A percentile compares a stretch with the other conserved stretches of the same genome.
phyloP scores from a whole-genome alignment of 768 basidiomycete species.

The Kwoniella europaea region DNA sequence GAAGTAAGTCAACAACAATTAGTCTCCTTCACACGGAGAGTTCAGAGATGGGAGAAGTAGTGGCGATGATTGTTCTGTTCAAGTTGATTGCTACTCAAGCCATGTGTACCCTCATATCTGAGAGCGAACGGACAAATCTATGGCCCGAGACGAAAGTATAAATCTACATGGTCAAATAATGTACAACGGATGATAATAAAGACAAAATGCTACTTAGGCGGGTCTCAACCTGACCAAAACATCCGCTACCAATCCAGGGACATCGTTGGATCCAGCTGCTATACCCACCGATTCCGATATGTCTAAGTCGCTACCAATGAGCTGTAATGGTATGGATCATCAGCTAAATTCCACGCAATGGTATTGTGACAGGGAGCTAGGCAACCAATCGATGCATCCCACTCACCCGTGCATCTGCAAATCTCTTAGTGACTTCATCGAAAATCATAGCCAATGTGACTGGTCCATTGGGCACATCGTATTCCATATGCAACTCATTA shows the following conservation, averaged over 20 bases:
- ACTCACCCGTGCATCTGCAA: conserved; percentile 50
- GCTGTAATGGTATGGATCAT: conserved; percentile 24
- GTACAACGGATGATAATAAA: background rate
- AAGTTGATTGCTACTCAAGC: no score
- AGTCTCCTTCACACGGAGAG: no score
- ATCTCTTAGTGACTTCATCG: conserved; percentile 39
- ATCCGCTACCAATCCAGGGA: conserved; percentile 53
- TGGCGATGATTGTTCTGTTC: no score
- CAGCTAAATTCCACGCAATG: background rate
- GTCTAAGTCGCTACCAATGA: conserved; percentile 43
- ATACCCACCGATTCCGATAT: conserved; percentile 46
- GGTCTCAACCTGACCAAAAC: conserved; percentile 41
- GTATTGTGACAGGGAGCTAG: no score
- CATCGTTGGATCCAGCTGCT: conserved; percentile 47
- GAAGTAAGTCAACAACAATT: no score
- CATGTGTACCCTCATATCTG: no score
- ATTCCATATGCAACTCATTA: conserved; percentile 76
- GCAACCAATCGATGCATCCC: background rate
- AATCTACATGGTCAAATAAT: no score
- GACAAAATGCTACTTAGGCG: background rate
- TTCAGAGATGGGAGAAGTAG: no score
- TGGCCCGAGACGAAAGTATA: no score
- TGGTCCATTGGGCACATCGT: conserved; percentile 55
- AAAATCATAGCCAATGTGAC: conserved; percentile 42
- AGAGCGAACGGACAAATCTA: no score